Base-by-base conservation (phyloP, 2,329 filamentous ascomycete species). In the Venturiaceae sp. region DNA sequence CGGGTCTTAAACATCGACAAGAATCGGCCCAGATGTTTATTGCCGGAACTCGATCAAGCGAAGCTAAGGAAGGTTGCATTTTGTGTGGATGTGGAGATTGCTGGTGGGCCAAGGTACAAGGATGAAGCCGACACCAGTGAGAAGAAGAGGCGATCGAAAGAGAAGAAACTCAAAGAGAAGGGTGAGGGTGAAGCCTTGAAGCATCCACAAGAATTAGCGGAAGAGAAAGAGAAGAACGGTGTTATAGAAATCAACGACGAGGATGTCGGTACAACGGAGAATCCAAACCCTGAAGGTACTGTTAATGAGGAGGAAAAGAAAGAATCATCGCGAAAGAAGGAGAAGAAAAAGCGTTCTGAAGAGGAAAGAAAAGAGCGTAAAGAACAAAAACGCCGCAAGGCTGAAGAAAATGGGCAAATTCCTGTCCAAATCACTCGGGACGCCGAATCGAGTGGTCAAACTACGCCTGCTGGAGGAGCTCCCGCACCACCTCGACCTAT, bases 51-150 rank as follows among this genome's bases (percentile, higher is more conserved):
- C 52, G 85, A 91, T 63, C 83, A 86, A 66, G 83, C 83, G 53
- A 96, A 94, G 69, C 73, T 99, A 60, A 83, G 90, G 57, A 84
- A 91, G 57, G 94, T 99, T 0, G 88, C 92, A 0, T 99, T 99
- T 68, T 96, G 90, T 65, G 94, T 99, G 2, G 94, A 99, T 67
- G 92, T 99, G 4, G 94, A 99, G 71, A 95, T 99, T 67, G 92
- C 92, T 3, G 90, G 91, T 0, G 85, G 90, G 67, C 90, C 92
- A 26, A 85, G 83, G 64, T 94, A 95, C 64, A 74, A 69, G 52
- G 74, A 77, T 14, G 74, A 75, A 16, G 74, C 78, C n/a, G 72
- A 71, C 7, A 53, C 6, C 11, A 55, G 66, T 66, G 58, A 74
- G 68, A 62, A 75, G 58, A 67, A 71, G n/a, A 73, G 75, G 46